phyloP scores from a whole-genome alignment of 352 stramenopile species.

The Phytophthora capsici region DNA sequence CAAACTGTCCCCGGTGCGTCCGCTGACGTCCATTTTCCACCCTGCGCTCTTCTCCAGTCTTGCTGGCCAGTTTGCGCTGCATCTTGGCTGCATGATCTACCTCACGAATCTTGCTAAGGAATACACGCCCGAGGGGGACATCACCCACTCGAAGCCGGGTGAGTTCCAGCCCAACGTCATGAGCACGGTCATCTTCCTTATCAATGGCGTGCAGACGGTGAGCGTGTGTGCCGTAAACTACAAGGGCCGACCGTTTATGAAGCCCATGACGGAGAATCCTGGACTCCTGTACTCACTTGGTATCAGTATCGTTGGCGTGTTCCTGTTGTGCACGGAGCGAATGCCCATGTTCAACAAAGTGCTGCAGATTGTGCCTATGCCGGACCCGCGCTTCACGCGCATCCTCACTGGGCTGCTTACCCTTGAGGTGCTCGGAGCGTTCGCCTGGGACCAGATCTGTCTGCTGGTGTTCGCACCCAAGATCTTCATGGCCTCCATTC shows the following conservation, averaged over 20 bases:
- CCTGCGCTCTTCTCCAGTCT: conserved; percentile 94
- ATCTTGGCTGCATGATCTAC: conserved; percentile 95
- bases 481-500: conserved; percentile 85
- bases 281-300: conserved; percentile 94
- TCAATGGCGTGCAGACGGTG: conserved; percentile 94
- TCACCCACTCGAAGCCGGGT: conserved; percentile 77
- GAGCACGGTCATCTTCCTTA: conserved; percentile 98
- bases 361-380: conserved; percentile 93
- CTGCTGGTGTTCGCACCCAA: conserved; percentile 86
- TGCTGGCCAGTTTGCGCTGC: conserved; percentile 94
- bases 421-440: conserved; percentile 86
- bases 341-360: conserved; percentile 94
- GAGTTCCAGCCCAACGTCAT: conserved; percentile 98
- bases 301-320: conserved; percentile 86
- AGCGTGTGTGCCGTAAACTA: conserved; percentile 99
- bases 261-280: conserved; percentile 97
- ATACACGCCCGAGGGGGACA: conserved; percentile 87
- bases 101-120: conserved; percentile 92
- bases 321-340: conserved; percentile 92
- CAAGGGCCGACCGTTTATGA: conserved; percentile 98
- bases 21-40: conserved; percentile 96
- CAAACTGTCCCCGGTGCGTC: conserved; percentile 93
- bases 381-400: conserved; percentile 84
- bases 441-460: conserved; percentile 88
- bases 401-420: conserved; percentile 82